Evolutionary conservation across 768 basidiomycete species (phyloP).

Genomic region (Termitomyces sp.): DNA sequence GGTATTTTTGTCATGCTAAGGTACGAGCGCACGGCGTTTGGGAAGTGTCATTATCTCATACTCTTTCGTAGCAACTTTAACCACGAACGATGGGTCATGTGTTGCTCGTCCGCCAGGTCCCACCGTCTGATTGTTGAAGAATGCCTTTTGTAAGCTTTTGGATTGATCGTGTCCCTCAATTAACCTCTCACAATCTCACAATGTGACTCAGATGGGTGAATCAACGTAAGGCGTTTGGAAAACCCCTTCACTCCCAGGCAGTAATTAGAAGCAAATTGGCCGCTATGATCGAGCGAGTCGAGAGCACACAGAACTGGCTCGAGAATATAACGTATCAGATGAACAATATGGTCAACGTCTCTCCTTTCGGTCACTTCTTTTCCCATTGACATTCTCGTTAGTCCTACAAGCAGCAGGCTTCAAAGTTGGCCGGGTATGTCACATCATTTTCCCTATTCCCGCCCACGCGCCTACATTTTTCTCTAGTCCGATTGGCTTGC

Average conservation of each 20-base stretch:
- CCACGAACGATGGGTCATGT: slow-evolving; percentile 94
- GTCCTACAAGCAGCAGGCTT: slow-evolving; percentile 74
- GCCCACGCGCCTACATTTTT: neutral
- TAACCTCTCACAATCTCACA: neutral
- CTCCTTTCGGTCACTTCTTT: neutral
- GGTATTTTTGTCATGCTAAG: slow-evolving; percentile 56
- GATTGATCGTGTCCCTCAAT: neutral
- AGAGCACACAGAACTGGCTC: slow-evolving; percentile 77
- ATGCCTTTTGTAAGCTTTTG: slow-evolving; percentile 43
- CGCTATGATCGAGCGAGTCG: slow-evolving; percentile 61
- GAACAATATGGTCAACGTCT: slow-evolving; percentile 63
- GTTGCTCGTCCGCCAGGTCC: slow-evolving; percentile 61
- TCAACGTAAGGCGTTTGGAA: slow-evolving; percentile 90
- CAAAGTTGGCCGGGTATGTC: slow-evolving; percentile 67
- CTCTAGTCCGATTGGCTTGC: slow-evolving; percentile 58
- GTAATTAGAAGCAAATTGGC: slow-evolving; percentile 90
- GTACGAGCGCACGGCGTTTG: slow-evolving; percentile 15
- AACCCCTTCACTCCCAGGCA: slow-evolving; percentile 77
- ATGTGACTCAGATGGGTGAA: slow-evolving; percentile 65
- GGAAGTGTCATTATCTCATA: neutral
- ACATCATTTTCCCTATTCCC: neutral
- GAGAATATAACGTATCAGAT: slow-evolving; percentile 86
- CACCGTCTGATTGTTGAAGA: slow-evolving; percentile 59
- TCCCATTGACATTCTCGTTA: slow-evolving; percentile 13
- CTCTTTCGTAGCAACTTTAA: slow-evolving; percentile 72